These are phyloP conservation scores for Lagenidium sp. DNA, from an alignment of 352 stramenopile species.

Conservation along the genomic window DNA sequence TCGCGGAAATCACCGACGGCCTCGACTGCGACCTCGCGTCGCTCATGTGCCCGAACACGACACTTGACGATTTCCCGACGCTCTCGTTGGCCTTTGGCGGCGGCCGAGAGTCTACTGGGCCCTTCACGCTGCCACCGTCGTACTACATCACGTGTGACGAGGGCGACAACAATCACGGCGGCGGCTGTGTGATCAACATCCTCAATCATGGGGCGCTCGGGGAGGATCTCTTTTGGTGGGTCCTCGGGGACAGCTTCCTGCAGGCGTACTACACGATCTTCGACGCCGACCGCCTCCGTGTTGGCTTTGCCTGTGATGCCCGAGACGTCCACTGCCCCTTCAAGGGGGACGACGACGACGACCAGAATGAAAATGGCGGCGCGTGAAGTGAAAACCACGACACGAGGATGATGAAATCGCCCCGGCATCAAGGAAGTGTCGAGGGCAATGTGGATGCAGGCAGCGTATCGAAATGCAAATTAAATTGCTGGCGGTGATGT, in stretches of 20 bases:
- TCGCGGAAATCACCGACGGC: conserved; percentile 20
- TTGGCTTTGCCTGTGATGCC: conserved; percentile 37
- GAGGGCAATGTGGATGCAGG: no score
- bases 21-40: conserved; percentile 20
- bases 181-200: conserved; percentile 32
- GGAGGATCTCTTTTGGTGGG: conserved; percentile 43
- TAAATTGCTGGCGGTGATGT: background rate
- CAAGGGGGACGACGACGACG: background rate
- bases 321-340: conserved; percentile 8
- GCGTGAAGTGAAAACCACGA: background rate
- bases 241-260: conserved; percentile 51
- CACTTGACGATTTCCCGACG: conserved; percentile 24
- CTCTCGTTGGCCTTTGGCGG: conserved; percentile 34
- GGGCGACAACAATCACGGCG: no score
- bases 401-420: no score
- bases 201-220: conserved; percentile 30
- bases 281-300: conserved; percentile 26
- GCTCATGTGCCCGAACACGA: conserved; percentile 19
- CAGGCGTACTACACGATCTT: conserved; percentile 59
- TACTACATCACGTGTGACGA: conserved; percentile 31
- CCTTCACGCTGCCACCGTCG: conserved; percentile 29
- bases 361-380: background rate
- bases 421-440: no score
- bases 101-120: conserved; percentile 18
- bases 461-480: no score